Evolutionary conservation across 1,284 basidiomycete genomes (phyloP), one percentile per base, ranked within the genome.

Genomic region (Heliocybe sulcata): DNA sequence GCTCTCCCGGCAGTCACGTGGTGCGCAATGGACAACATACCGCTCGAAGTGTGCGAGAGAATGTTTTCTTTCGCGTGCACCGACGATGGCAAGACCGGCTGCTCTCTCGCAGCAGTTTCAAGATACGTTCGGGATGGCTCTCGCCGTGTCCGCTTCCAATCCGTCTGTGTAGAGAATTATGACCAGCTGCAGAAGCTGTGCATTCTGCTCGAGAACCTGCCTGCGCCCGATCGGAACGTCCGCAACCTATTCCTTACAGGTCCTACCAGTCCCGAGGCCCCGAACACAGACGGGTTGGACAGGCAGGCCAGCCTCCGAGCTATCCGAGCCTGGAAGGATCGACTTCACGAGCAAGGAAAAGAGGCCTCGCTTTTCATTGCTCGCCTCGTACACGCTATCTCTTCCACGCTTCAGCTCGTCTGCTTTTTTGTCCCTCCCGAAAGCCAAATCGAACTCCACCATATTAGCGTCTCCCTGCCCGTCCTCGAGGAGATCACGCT

Each of bases 11-110:
- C 29, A 31, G 4, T 31, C 29, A 31, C 6, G 38, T 16, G 8
- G 19, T 3, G 38, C 12, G n/a, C 16, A 6, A 49, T 49, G 47
- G 23, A 49, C 47, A 25, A 29, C 6, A 25, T 49, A n/a, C 51
- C 51, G 6, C 51, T 35, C 10, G 51, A 52, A 35, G 20, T 52
- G 4, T 52, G 26, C 12, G 29, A 52, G 19, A 23, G 33, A 9
- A 52, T 52, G 20, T 52, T 52, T 23, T 33, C 29, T 20, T 31
- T 52, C 20, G 51, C 51, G 3, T 52, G 51, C 22, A 33, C 27
- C 4, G 51, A 52, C 19, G 51, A 33, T 20, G 51, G 51, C 29
- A 33, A 14, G 12, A 52, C 33, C 6, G 51, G 51, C 33, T 33
- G 25, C 6, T 52, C 51, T 3, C 29, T 52, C 3, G 31, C 51